Base-by-base conservation (phyloP, 225 moss, liverwort and hornwort species). In the Lunularia cruciata region DNA sequence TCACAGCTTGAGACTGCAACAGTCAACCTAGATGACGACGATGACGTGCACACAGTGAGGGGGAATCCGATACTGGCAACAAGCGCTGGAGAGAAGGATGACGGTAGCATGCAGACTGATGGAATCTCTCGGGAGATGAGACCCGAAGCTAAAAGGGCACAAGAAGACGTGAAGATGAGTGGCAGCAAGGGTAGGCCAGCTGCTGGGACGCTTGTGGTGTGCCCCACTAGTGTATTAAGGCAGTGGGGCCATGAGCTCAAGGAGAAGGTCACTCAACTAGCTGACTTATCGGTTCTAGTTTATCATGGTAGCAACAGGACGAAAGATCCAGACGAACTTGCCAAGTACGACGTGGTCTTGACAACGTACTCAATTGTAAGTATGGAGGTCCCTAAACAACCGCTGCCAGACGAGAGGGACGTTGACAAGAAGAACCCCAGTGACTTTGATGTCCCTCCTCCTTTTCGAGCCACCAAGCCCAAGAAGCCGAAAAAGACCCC, bases 381-480 rank as follows among this genome's bases (percentile, higher is more conserved):
- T 72, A 90, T 93, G 98, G 98, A 98, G 79, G 93, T 93, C 63
- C 98, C 98, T 1, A 89, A 89, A 66, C 93, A 92, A 75, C 85
- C 91, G 23, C 75, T 88, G 31, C 78, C 95, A 61, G 92, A 90
- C 60, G 92, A 92, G 27, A 86, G 87, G 60, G 90, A 92, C 25
- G 81, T 83, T 53, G 86, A 88, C 10, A 89, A 77, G 72, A 79
- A 75, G 51, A 71, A 72, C 60, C 78, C 80, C 37, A 79, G 78
- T 70, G 89, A 85, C 20, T 71, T 77, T 4, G 43, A 76, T 18
- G 74, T 76, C 15, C 73, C 81, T 47, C 74, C 77, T 22, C 47
- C 55, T 19, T 60, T 72, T 27, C 48, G 63, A 25, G n/a, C 53
- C 12, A 34, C 69, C 10, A 77, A 74, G 46, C 38, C 72, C 68